phyloP scores from a whole-genome alignment of 139 green algal species.

The Volvox reticuliferus region DNA sequence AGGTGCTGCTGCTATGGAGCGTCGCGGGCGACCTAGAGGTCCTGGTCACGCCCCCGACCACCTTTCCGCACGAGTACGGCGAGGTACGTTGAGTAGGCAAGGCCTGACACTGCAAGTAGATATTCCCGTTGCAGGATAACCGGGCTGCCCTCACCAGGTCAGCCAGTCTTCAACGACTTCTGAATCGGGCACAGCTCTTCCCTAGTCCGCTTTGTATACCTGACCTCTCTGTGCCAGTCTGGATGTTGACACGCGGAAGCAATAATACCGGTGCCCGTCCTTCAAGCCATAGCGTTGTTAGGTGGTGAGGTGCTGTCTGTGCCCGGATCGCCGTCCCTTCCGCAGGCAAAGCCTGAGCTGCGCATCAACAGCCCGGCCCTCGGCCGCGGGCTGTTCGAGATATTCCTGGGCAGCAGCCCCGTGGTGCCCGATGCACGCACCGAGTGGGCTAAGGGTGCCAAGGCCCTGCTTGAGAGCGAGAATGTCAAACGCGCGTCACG shows the following conservation, averaged over 20 bases:
- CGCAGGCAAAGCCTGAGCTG: conserved; percentile 66
- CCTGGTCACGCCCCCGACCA: conserved; percentile 44
- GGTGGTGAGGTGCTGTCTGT: too few relatives aligned
- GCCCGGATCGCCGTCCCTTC: not conserved
- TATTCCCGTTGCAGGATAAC: too few relatives aligned
- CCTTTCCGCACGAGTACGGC: conserved; percentile 21
- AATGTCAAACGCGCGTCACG: conserved; percentile 67
- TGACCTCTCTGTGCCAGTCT: too few relatives aligned
- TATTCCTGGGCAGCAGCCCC: conserved; percentile 71
- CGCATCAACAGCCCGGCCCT: conserved; percentile 72
- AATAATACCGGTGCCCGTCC: too few relatives aligned
- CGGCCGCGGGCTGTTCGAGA: conserved; percentile 82
- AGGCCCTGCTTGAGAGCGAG: conserved; percentile 75
- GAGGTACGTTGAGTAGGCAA: not conserved
- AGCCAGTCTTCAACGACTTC: too few relatives aligned
- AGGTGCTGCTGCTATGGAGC: conserved; percentile 52
- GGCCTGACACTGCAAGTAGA: too few relatives aligned
- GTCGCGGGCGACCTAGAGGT: conserved; percentile 59
- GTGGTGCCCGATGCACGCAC: conserved; percentile 66
- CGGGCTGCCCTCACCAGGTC: too few relatives aligned
- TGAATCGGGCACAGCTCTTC: too few relatives aligned
- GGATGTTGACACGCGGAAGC: too few relatives aligned
- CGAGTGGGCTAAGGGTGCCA: conserved; percentile 70
- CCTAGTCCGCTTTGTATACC: too few relatives aligned
- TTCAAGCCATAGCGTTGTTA: too few relatives aligned